Percentiles rank a stretch among this genome's conserved stretches.
Evolutionary conservation across 352 stramenopile species (phyloP).

Genomic region (Phytophthora fragariaefolia): DNA sequence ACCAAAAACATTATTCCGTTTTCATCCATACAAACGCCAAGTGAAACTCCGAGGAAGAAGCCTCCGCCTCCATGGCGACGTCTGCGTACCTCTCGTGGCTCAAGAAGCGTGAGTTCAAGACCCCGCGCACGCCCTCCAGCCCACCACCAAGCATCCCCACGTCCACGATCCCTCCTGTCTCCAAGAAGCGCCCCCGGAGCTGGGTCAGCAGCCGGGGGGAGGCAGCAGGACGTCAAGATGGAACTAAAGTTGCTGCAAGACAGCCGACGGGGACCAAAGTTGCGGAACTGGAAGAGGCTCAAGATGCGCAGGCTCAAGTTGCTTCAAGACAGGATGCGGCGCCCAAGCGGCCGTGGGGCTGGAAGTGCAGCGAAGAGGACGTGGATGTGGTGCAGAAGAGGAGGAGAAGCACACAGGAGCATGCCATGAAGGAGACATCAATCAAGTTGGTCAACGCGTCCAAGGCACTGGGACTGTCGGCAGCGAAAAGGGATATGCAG

Average conservation of each 20-base stretch:
- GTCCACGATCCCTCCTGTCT: background rate
- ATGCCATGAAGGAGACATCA: background rate
- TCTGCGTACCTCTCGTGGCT: slow-evolving; percentile 49
- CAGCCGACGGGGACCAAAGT: background rate
- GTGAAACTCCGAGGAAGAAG: too few relatives aligned
- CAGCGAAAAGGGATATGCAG: slow-evolving; percentile 1
- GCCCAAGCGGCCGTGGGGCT: background rate
- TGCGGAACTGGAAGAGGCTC: background rate
- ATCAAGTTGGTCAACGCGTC: slow-evolving; percentile 3
- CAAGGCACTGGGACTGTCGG: slow-evolving; percentile 1
- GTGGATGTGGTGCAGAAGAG: background rate
- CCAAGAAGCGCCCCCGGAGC: slow-evolving; percentile 5
- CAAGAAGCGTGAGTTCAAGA: slow-evolving; percentile 43
- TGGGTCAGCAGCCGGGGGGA: background rate
- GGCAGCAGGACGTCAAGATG: background rate
- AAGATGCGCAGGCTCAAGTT: background rate
- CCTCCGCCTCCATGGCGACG: slow-evolving; percentile 13
- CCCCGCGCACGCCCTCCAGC: background rate
- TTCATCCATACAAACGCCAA: too few relatives aligned
- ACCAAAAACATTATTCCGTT: too few relatives aligned
- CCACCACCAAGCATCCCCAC: background rate
- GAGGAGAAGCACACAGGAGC: background rate
- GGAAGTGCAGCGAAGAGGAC: background rate
- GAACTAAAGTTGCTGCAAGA: slow-evolving; percentile 8
- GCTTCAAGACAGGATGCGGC: background rate